These are phyloP conservation scores for Ceratocystis ficicola DNA, from an alignment of 2,329 filamentous ascomycete genomes.

Conservation along the genomic window DNA sequence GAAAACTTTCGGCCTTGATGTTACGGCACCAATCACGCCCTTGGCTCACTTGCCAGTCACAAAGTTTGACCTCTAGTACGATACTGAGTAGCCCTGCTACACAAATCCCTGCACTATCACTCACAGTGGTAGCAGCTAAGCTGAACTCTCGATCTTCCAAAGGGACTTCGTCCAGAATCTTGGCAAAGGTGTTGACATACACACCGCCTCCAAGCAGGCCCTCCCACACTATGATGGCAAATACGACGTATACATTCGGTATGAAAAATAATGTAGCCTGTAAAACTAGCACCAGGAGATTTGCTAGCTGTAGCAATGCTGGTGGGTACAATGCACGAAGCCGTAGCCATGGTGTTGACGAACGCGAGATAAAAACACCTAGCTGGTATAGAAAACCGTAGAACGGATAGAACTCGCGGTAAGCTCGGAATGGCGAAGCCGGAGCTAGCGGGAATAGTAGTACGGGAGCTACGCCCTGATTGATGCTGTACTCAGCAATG, in stretches of 20 bases:
- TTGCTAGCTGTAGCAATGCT: slow-evolving; percentile 67
- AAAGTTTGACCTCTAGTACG: slow-evolving; percentile 67
- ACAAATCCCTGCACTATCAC: slow-evolving; percentile 83
- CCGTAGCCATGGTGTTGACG: slow-evolving; percentile 75
- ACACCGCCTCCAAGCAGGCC: slow-evolving; percentile 81
- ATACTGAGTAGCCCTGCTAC: slow-evolving; percentile 77
- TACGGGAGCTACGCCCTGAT: slow-evolving; percentile 84
- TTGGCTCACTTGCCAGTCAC: slow-evolving; percentile 69
- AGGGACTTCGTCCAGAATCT: slow-evolving; percentile 75
- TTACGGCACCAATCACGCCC: slow-evolving; percentile 63
- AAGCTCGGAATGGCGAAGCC: slow-evolving; percentile 64
- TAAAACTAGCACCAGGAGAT: slow-evolving; percentile 58
- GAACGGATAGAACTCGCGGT: slow-evolving; percentile 82
- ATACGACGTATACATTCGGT: slow-evolving; percentile 76
- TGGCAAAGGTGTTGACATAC: slow-evolving; percentile 91
- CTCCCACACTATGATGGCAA: slow-evolving; percentile 83
- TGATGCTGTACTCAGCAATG: slow-evolving; percentile 88
- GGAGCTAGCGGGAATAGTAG: slow-evolving; percentile 65
- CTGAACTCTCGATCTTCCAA: slow-evolving; percentile 79
- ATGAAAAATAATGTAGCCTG: slow-evolving; percentile 74
- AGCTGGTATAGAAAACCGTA: slow-evolving; percentile 92
- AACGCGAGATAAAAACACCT: slow-evolving; percentile 88
- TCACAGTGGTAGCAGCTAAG: slow-evolving; percentile 77
- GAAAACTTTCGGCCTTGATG: slow-evolving; percentile 31
- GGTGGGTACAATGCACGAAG: slow-evolving; percentile 72